Conservation (phyloP, 257 asterid species). For the Coffea eugenioides region DNA sequence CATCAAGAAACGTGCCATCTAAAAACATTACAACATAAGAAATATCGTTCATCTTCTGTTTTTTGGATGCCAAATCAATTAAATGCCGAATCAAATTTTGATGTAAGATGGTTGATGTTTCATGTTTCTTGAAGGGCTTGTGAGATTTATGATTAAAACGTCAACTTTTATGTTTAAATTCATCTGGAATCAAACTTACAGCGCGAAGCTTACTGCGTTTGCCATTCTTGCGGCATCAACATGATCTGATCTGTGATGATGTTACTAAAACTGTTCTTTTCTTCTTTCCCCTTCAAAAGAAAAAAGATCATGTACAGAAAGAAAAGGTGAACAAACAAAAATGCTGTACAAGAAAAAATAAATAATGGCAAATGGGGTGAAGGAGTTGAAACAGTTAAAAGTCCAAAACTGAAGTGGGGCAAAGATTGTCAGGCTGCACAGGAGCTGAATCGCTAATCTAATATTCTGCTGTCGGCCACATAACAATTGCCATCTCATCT, state of each 20-base stretch:
- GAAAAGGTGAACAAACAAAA: neutral
- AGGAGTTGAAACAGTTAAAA: constrained; percentile 10
- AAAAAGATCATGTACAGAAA: neutral
- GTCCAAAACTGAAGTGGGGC: constrained; percentile 22
- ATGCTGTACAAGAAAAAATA: too few species aligned
- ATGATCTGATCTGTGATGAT: neutral
- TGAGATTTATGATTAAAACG: neutral
- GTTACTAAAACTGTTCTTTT: neutral
- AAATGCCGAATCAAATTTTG: too few species aligned
- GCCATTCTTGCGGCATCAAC: neutral
- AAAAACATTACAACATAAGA: neutral
- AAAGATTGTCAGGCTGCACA: constrained; percentile 28
- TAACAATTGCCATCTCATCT: constrained; percentile 18
- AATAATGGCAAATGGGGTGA: neutral
- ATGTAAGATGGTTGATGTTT: too few species aligned
- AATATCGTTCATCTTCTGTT: neutral
- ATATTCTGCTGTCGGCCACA: constrained; percentile 58
- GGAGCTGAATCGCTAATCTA: constrained; percentile 23
- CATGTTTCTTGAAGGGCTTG: neutral
- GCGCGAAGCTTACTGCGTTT: neutral
- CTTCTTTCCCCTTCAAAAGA: too few species aligned
- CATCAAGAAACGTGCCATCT: neutral
- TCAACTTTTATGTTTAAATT: neutral
- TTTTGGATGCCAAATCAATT: neutral
- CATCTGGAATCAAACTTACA: neutral